Percentiles rank a stretch among this genome's conserved stretches.
Conservation (phyloP, 352 stramenopile species). For the Blastocystis sp. region DNA sequence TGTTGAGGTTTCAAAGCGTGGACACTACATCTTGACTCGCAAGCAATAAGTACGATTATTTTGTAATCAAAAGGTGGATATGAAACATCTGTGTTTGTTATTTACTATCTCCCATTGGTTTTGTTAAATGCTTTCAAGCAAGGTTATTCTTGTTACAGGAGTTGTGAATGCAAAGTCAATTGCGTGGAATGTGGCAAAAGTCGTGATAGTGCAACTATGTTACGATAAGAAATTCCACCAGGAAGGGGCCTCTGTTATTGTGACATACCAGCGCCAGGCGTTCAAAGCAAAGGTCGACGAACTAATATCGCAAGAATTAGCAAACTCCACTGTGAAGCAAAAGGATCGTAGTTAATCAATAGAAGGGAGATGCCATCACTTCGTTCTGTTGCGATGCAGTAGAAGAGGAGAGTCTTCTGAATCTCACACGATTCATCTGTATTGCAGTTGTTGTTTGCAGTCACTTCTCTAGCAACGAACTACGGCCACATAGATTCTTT, state of each 20-base stretch:
- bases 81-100: background rate
- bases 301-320: background rate
- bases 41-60: background rate
- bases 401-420: background rate
- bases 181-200: constrained; percentile 20
- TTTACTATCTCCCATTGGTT: constrained; percentile 17
- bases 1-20: constrained; percentile 48
- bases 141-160: constrained; percentile 18
- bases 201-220: background rate
- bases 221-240: background rate
- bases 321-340: background rate
- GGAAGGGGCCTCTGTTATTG: background rate
- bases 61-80: background rate
- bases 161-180: background rate
- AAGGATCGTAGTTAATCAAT: background rate
- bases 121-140: constrained; percentile 6
- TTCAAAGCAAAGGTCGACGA: background rate
- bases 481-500: constrained; percentile 21
- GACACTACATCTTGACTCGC: constrained; percentile 47
- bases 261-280: constrained; percentile 17
- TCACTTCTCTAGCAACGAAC: background rate
- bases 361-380: background rate
- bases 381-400: background rate
- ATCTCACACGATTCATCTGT: background rate
- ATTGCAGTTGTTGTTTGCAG: background rate